Conservation (phyloP, 2,329 filamentous ascomycete genomes). For the Cytospora leucostoma region DNA sequence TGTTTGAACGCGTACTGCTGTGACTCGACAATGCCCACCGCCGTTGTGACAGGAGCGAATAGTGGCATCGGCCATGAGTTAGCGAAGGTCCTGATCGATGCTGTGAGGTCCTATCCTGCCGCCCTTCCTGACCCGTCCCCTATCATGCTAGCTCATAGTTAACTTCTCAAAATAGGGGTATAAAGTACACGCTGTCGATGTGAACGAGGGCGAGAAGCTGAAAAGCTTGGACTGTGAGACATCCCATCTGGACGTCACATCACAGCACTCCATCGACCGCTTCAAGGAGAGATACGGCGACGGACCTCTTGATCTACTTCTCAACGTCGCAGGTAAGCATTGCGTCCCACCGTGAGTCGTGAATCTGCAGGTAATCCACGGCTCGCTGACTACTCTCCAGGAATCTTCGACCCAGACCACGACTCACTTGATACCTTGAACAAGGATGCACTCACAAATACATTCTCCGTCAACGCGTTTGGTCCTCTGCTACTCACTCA, state of each 20-base stretch:
- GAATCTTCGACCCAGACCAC: conserved; percentile 35
- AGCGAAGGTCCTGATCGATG: conserved; percentile 29
- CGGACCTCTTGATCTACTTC: conserved; percentile 21
- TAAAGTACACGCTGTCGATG: conserved; percentile 28
- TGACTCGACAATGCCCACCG: conserved; percentile 37
- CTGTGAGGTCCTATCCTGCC: conserved; percentile 20
- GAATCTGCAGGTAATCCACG: too few relatives aligned
- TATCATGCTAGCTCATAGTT: neutral
- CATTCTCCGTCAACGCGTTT: conserved; percentile 47
- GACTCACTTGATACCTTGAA: conserved; percentile 28
- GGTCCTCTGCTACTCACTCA: conserved; percentile 47
- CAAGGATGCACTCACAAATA: conserved; percentile 39
- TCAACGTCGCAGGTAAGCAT: conserved; percentile 26
- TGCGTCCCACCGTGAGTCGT: neutral
- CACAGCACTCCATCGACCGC: conserved; percentile 20
- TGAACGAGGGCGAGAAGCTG: conserved; percentile 25
- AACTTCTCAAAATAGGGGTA: conserved; percentile 24
- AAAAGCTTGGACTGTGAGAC: conserved; percentile 25
- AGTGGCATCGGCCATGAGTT: conserved; percentile 44
- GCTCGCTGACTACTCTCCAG: conserved; percentile 19
- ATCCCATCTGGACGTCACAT: conserved; percentile 25
- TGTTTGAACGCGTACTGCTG: neutral
- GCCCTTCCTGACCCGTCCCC: neutral
- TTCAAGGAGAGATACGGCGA: conserved; percentile 22
- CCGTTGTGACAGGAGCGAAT: conserved; percentile 44